Conservation (phyloP, 2,329 filamentous ascomycete genomes). For the Aspergillus transmontanensis region DNA sequence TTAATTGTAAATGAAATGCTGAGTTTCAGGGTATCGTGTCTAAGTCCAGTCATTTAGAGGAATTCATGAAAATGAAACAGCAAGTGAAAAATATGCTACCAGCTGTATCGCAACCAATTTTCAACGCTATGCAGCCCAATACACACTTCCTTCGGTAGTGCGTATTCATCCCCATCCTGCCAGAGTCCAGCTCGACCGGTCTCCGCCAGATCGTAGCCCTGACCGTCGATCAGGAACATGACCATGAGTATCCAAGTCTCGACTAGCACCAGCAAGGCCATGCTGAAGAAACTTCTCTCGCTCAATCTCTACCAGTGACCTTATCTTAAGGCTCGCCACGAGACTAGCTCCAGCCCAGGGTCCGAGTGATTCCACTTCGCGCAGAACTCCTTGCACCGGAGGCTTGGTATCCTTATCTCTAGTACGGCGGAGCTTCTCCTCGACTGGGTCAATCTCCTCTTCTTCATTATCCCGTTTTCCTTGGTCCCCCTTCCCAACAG, state of each 20-base stretch:
- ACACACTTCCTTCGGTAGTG: neutral
- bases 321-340: constrained; percentile 59
- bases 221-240: constrained; percentile 43
- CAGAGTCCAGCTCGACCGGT: constrained; percentile 53
- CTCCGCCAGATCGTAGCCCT: constrained; percentile 41
- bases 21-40: constrained; percentile 19
- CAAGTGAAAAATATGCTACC: neutral
- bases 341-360: constrained; percentile 68
- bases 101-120: neutral
- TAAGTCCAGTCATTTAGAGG: constrained; percentile 4
- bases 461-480: constrained; percentile 22
- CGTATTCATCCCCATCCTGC: constrained; percentile 47
- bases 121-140: neutral
- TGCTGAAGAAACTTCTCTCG: constrained; percentile 62
- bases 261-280: constrained; percentile 50
- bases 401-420: constrained; percentile 38
- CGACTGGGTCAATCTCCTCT: constrained; percentile 51
- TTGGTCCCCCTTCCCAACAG: constrained; percentile 20
- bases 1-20: constrained; percentile 1
- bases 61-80: constrained; percentile 5
- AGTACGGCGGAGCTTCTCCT: constrained; percentile 41
- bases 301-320: constrained; percentile 65
- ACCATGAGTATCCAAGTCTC: constrained; percentile 41
- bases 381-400: constrained; percentile 42
- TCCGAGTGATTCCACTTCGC: constrained; percentile 63